Percentiles rank a stretch among this genome's conserved stretches.
Conservation (phyloP, 2,329 filamentous ascomycete species). For the Aspergillus sp. region DNA sequence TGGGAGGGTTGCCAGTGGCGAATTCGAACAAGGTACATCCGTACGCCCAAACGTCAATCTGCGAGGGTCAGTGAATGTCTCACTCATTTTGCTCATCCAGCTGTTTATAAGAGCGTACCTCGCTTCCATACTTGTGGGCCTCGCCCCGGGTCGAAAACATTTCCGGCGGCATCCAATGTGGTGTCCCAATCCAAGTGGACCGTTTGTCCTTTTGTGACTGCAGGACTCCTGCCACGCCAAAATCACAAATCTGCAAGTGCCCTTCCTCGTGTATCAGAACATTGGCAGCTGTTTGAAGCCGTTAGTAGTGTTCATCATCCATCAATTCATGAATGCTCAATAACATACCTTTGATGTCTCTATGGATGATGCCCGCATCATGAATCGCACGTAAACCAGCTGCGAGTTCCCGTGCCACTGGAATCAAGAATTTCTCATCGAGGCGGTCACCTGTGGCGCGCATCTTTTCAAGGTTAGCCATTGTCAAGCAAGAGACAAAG, state of each 20-base stretch:
- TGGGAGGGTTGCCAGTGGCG: slow-evolving; percentile 49
- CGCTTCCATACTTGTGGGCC: slow-evolving; percentile 46
- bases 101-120: slow-evolving; percentile 30
- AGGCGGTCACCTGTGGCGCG: slow-evolving; percentile 49
- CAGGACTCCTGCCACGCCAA: slow-evolving; percentile 63
- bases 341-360: slow-evolving; percentile 59
- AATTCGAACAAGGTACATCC: slow-evolving; percentile 51
- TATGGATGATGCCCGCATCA: slow-evolving; percentile 63
- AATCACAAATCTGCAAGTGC: slow-evolving; percentile 62
- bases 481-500: background rate
- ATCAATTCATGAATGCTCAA: background rate
- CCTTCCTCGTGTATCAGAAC: slow-evolving; percentile 63
- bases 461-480: slow-evolving; percentile 39
- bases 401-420: slow-evolving; percentile 62
- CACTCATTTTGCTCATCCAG: background rate
- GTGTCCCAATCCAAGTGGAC: slow-evolving; percentile 64
- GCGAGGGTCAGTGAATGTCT: slow-evolving; percentile 9
- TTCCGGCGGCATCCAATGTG: slow-evolving; percentile 66
- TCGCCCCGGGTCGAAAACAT: slow-evolving; percentile 44
- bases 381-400: slow-evolving; percentile 61
- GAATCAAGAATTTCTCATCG: slow-evolving; percentile 61
- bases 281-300: slow-evolving; percentile 51
- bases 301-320: background rate
- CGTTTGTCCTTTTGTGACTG: slow-evolving; percentile 60
- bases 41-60: slow-evolving; percentile 52